Conservation (phyloP, 2,329 filamentous ascomycete genomes). For the Alternaria metachromatica region DNA sequence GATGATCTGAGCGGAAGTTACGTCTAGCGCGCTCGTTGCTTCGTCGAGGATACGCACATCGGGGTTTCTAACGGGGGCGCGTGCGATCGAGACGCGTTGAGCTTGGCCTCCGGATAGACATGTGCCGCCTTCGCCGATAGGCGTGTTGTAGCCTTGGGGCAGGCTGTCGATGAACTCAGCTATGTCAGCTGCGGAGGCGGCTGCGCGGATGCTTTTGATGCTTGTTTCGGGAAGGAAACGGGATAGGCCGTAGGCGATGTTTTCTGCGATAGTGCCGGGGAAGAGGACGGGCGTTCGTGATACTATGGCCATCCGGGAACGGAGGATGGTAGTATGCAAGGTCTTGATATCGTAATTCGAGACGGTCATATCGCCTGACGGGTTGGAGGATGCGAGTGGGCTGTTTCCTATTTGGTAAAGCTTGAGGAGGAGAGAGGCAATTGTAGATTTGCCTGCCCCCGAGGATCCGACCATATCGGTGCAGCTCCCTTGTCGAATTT, state of each 20-base stretch:
- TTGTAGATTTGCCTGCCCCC: conserved; percentile 89
- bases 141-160: conserved; percentile 72
- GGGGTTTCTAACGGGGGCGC: conserved; percentile 75
- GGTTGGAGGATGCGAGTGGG: not conserved
- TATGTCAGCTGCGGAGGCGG: conserved; percentile 67
- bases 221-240: conserved; percentile 60
- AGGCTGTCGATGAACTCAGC: conserved; percentile 79
- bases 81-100: conserved; percentile 80
- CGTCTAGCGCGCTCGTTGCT: conserved; percentile 81
- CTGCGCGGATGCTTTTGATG: conserved; percentile 53
- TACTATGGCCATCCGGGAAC: conserved; percentile 70
- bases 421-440: conserved; percentile 75
- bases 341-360: conserved; percentile 62
- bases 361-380: conserved; percentile 60
- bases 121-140: conserved; percentile 78
- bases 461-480: conserved; percentile 83
- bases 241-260: conserved; percentile 80
- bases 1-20: conserved; percentile 69
- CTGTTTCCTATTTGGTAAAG: conserved; percentile 62
- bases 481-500: conserved; percentile 67
- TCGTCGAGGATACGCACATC: conserved; percentile 83
- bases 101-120: conserved; percentile 80
- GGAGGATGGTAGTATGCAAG: conserved; percentile 67
- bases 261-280: conserved; percentile 75
- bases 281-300: conserved; percentile 78